Evolutionary conservation across 192 early-diverging fungal genomes (phyloP), one percentile per base, ranked within the genome.

Genomic region (Rhizophagus clarus): DNA sequence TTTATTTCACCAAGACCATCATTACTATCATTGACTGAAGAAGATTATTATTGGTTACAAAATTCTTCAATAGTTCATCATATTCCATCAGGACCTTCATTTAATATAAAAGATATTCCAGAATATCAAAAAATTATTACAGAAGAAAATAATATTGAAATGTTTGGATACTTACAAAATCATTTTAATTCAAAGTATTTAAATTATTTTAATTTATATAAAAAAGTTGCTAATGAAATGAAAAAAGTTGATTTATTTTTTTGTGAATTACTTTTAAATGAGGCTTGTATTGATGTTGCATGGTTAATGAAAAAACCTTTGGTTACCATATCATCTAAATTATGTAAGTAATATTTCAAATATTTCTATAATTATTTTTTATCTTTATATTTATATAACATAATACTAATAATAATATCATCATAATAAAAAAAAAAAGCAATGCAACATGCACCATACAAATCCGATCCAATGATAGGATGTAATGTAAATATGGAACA

Each of bases 401-500:
- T 45, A 45, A 22, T 71, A 71, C 0, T 28, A 64, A 31, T 12
- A 29, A 28, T 11, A 0, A 40, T 69, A 17, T 70, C 9, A n/a
- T 4, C 4, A 56, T 56, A 20, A 3, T 15, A 17, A 3, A 14
- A 49, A 49, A 49, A 49, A 10, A 20, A 42, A 69, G 68, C 68
- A 40, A 70, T 31, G n/a, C 12, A 26, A 31, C 22, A 61, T 60
- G 15, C 37, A 22, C 74, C 74, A 2, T 76, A 76, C 28, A 76
- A 62, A 76, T 63, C 74, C 2, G 74, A 76, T 60, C 61, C 61
- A 24, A 22, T 26, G n/a, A 61, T 61, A 15, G 74, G 74, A 61
- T 76, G 74, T 62, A 32, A 76, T 76, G 74, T 47, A 40, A 62
- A 60, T 62, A 76, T 76, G 74, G 74, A 76, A 62, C 11, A 40